Evolutionary conservation across 495 filamentous ascomycete genomes (phyloP), one percentile per base, ranked within the genome.

Genomic region (Beverwykella pulmonaria): DNA sequence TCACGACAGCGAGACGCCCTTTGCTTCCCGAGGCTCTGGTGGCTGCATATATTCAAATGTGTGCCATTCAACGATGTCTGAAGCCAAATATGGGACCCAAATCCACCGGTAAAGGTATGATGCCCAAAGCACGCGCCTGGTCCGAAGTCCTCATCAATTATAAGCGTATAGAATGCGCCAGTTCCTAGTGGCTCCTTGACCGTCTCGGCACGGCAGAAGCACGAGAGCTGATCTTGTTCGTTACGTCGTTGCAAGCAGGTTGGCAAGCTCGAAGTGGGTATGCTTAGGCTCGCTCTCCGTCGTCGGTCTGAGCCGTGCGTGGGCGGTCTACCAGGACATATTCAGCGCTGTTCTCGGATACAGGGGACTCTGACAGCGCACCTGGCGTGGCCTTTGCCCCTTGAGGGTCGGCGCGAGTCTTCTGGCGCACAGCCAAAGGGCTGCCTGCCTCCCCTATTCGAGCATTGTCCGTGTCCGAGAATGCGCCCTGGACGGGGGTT

Each of bases 311-410:
- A n/a, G 41, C 62, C 23, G 58, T 63, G 41, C 39, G 68, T 36
- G 67, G 67, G 32, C 68, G 63, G 46, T 70, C 68, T 61, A 66
- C 68, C 62, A 70, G 53, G 56, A 70, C 63, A 55, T 70, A 70
- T 44, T 70, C 68, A 62, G 62, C 44, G 59, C 68, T 66, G 59
- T 50, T 70, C 39, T 58, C 34, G 32, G 68, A 70, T 20, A 25
- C 17, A 20, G 68, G 68, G 49, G 68, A 62, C n/a, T 59, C 62
- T 52, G 68, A 53, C 57, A 66, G 57, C 62, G 68, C 62, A 59
- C 62, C 68, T 63, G 68, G 58, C 47, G 67, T 66, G 50, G 61
- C 58, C 52, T 55, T 62, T 59, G 60, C 25, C 17, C 19, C 10
- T 12, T 48, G 47, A 1, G 60, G 17, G 22, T 49, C 56, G 20